Base-by-base conservation (phyloP, 1,284 basidiomycete species). In the Volvariella volvacea region DNA sequence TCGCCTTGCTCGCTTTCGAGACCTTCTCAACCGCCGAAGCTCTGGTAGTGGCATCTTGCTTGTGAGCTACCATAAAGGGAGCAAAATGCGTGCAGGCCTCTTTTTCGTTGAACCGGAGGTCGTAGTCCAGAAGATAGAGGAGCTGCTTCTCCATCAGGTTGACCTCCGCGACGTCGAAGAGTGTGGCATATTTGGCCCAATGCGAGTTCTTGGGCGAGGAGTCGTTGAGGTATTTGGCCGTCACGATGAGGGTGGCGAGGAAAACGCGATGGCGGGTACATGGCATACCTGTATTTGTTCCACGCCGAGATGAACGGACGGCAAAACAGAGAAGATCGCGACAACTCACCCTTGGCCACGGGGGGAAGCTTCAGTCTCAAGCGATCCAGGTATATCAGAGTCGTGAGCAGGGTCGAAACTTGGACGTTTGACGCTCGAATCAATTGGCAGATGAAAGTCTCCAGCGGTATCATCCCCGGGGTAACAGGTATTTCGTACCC, bases 111-210 rank as follows among this genome's bases (percentile, higher is more conserved):
- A 95, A 92, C 37, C 85, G 80, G 42, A 96, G 78, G 61, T 95
- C 87, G 57, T 88, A 95, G 66, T 93, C 88, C 51, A 96, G 78
- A 47, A 96, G 72, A 64, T 76, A 86, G 44, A 96, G 76, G 22
- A 96, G 76, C 65, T 98, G 92, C 68, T 86, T 89, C 73, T 98
- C 94, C 94, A 97, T 97, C 53, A 94, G 73, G 67, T 95, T 97
- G 66, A 97, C 80, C 65, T 88, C 85, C n/a, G 69, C 63, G 43
- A 79, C 66, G 55, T 80, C 73, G 60, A 87, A 89, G 62, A 94
- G 79, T 49, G 73, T 69, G 16, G 84, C 88, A 64, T 94, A 92
- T 44, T 66, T 61, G 44, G 80, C 76, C 93, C 93, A 97, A 71
- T 97, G 92, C 65, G 83, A 81, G 73, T 98, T 98, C 75, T 95